Base-by-base conservation (phyloP, 2,329 filamentous ascomycete genomes). In the Plenodomus lindquistii region DNA sequence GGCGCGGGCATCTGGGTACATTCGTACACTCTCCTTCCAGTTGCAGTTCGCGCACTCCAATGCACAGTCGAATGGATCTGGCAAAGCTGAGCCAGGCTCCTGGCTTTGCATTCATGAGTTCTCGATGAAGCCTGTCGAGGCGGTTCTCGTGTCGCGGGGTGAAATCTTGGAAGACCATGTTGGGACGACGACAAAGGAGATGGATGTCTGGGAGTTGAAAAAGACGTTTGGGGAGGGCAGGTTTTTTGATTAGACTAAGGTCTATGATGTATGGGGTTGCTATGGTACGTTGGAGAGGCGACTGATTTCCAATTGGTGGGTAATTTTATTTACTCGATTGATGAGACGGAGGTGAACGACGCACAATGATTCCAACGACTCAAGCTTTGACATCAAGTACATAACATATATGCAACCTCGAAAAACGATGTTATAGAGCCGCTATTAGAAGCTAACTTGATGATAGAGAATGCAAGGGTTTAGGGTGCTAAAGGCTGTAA, bases 21-120 rank as follows among this genome's bases (percentile, higher is more conserved):
- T 61, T 1, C 59, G 65, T 16, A 62, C 63, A 1, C 46, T 62
- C 2, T 48, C 46, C 34, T 67, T 63, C 45, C 54, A 48, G 17
- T 53, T 69, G 2, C 48, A 62, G 1, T 65, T 62, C 34, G 63
- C 65, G 11, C 54, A 65, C 11, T 64, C 64, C 5, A 70, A 67
- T 48, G 65, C 64, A 3, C 63, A 68, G 37, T 68, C 63, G 21
- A 69, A 68, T 39, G 67, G 65, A 0, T 43, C 55, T 3, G 54
- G 51, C 18, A 63, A 63, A 38, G 55, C 60, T 16, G 62, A 67
- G 21, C 59, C 59, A 9, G 55, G 57, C 4, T 65, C 57, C 9
- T 68, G 62, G 62, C 37, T 62, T 29, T 59, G 55, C n/a, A 42
- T 69, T 1, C 60, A 69, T 44, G 63, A 67, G 40, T 68, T 70